A percentile compares a stretch with the other conserved stretches of the same genome.
Evolutionary conservation across 1,139 yeast species (phyloP).

Genomic region (Suhomyces yuchorum): DNA sequence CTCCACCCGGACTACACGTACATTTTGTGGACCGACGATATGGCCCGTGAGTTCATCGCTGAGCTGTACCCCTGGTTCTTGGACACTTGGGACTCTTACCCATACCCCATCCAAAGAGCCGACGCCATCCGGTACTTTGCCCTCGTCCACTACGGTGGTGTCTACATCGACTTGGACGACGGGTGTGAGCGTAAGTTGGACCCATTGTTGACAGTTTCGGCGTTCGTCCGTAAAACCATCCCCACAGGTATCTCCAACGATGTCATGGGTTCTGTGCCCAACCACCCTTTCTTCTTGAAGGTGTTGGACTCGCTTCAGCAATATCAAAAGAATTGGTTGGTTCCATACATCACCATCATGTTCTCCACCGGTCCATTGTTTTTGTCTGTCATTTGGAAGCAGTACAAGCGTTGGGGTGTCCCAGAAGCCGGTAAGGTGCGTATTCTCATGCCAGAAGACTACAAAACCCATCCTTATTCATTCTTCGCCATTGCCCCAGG

Average conservation of each 20-base stretch:
- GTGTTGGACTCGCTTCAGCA: constrained; percentile 63
- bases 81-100: constrained; percentile 72
- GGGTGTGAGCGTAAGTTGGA: constrained; percentile 80
- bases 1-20: constrained; percentile 86
- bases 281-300: constrained; percentile 81
- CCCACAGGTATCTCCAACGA: constrained; percentile 95
- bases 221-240: constrained; percentile 81
- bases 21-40: constrained; percentile 87
- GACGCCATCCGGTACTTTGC: constrained; percentile 92
- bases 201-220: constrained; percentile 78
- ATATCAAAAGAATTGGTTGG: constrained; percentile 72
- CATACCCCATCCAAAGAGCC: constrained; percentile 83
- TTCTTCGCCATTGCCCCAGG: constrained; percentile 77
- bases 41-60: constrained; percentile 75
- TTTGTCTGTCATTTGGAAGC: constrained; percentile 83
- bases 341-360: constrained; percentile 92
- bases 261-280: constrained; percentile 87
- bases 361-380: constrained; percentile 91
- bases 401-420: constrained; percentile 77
- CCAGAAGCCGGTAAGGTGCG: constrained; percentile 65
- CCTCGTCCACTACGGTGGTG: constrained; percentile 81
- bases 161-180: constrained; percentile 88
- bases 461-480: constrained; percentile 57
- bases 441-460: constrained; percentile 70
- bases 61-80: constrained; percentile 87